These are phyloP conservation scores for Suhomyces terraborum DNA, from an alignment of 1,139 yeast species.

Conservation along the genomic window DNA sequence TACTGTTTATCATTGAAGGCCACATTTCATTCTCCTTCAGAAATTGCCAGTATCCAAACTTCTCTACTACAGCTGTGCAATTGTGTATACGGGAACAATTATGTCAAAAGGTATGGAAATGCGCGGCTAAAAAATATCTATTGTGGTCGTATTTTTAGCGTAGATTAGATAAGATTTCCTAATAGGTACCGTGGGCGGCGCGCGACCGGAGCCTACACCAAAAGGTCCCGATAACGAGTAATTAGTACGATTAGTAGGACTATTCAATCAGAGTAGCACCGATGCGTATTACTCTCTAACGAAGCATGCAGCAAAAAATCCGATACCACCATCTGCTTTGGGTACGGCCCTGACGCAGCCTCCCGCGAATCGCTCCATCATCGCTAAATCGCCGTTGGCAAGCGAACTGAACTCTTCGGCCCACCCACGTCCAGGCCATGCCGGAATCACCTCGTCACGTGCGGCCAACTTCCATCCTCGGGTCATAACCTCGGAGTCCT, in stretches of 20 bases:
- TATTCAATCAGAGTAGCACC: too few relatives aligned
- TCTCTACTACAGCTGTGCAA: too few relatives aligned
- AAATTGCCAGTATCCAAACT: too few relatives aligned
- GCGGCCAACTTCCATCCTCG: conserved; percentile 77
- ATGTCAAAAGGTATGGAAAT: not conserved
- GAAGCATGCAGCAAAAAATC: conserved; percentile 91
- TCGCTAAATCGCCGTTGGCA: conserved; percentile 44
- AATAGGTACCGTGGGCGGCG: not conserved
- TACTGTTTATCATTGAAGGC: too few relatives aligned
- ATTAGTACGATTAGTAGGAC: too few relatives aligned
- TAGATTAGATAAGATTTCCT: too few relatives aligned
- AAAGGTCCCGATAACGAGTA: too few relatives aligned
- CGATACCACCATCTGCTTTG: conserved; percentile 92
- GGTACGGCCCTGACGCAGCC: conserved; percentile 88
- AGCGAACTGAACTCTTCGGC: conserved; percentile 60
- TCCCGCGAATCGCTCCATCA: conserved; percentile 62
- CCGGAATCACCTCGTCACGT: conserved; percentile 66
- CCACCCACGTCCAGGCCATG: conserved; percentile 86
- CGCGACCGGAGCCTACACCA: too few relatives aligned
- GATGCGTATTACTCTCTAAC: conserved; percentile 29
- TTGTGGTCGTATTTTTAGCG: too few relatives aligned
- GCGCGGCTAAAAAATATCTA: conserved; percentile 3
- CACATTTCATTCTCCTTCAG: too few relatives aligned
- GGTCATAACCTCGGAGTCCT: conserved; percentile 58
- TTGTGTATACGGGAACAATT: too few relatives aligned